Evolutionary conservation across 169 alveolate species (phyloP), one percentile per base, ranked within the genome.

Genomic region (Cystoisospora suis): DNA sequence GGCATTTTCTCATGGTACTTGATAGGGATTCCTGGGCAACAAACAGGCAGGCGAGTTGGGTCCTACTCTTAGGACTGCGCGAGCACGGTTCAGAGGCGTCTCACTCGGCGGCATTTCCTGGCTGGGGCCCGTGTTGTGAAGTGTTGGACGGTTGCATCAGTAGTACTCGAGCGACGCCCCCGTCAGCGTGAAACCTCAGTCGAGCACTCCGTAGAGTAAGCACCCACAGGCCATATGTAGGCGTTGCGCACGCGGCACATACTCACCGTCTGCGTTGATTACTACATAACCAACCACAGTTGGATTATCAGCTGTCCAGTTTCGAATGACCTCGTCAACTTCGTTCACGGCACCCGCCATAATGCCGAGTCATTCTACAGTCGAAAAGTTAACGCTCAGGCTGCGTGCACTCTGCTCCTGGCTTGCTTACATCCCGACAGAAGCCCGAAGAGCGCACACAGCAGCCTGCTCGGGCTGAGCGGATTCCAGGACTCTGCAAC

Each of bases 271-370:
- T 32, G 94, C 65, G 80, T 86, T 91, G 56, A 91, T 80, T 23
- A 91, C 94, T 38, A 91, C 94, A 45, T 91, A 91, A 53, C 92
- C 94, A 46, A 91, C 89, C 15, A 85, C 89, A 15, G 89, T 75
- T 1, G 91, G 94, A 56, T 91, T 75, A 49, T 65, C 90, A 23
- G 89, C 42, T 23, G 61, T 58, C 94, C 93, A 90, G 23, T 81
- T 58, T 3, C 93, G 89, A 58, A 90, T 81, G 61, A 83, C 81
- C 9, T 90, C 93, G 58, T 90, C 93, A 49, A 86, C 90, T 72
- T 90, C 93, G 72, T 59, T 90, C 80, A 58, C 85, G 20, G 93
- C 53, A 59, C 90, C 86, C 34, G 90, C 81, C 93, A 89, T 89
- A 49, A 75, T 45, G 86, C 29, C 65, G 65, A 53, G 23, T 53